Evolutionary conservation across 1,284 basidiomycete genomes (phyloP).

Genomic region (Sporisorium reilianum): DNA sequence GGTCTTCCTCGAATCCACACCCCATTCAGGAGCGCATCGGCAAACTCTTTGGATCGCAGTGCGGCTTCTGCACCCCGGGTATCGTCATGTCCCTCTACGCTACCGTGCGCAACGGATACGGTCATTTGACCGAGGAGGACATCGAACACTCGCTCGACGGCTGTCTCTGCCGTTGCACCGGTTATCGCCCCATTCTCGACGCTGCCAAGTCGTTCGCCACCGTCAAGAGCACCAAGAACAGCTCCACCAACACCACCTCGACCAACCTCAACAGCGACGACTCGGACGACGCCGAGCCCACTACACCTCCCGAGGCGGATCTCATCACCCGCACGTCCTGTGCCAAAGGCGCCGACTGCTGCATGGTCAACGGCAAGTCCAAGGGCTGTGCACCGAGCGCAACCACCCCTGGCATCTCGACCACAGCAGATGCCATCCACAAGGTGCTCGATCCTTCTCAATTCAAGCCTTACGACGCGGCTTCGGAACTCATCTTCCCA

Average conservation of each 20-base stretch:
- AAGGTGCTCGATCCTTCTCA: slow-evolving; percentile 39
- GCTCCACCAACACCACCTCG: slow-evolving; percentile 9
- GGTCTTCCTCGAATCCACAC: slow-evolving; percentile 67
- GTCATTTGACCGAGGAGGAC: slow-evolving; percentile 64
- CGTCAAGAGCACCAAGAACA: slow-evolving; percentile 33
- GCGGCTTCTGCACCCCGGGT: slow-evolving; percentile 67
- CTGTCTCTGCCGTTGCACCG: slow-evolving; percentile 69
- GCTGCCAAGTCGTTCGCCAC: slow-evolving; percentile 63
- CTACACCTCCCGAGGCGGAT: slow-evolving; percentile 45
- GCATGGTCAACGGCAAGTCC: slow-evolving; percentile 49
- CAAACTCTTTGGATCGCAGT: slow-evolving; percentile 68
- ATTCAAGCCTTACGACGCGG: slow-evolving; percentile 65
- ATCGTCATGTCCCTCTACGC: slow-evolving; percentile 70
- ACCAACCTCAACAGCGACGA: slow-evolving; percentile 34
- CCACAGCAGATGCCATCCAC: slow-evolving; percentile 40
- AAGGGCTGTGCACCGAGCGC: slow-evolving; percentile 32
- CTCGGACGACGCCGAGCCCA: slow-evolving; percentile 39
- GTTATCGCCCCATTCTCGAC: slow-evolving; percentile 60
- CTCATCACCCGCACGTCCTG: slow-evolving; percentile 48
- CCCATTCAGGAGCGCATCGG: slow-evolving; percentile 69
- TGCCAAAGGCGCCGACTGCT: slow-evolving; percentile 57
- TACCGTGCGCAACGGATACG: slow-evolving; percentile 64
- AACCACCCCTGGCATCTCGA: slow-evolving; percentile 23
- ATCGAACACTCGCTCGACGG: slow-evolving; percentile 69
- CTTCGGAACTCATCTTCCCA: slow-evolving; percentile 69